Evolutionary conservation across 345 rosid species (phyloP), one percentile per base, ranked within the genome.

Genomic region (Pelargonium nanum): DNA sequence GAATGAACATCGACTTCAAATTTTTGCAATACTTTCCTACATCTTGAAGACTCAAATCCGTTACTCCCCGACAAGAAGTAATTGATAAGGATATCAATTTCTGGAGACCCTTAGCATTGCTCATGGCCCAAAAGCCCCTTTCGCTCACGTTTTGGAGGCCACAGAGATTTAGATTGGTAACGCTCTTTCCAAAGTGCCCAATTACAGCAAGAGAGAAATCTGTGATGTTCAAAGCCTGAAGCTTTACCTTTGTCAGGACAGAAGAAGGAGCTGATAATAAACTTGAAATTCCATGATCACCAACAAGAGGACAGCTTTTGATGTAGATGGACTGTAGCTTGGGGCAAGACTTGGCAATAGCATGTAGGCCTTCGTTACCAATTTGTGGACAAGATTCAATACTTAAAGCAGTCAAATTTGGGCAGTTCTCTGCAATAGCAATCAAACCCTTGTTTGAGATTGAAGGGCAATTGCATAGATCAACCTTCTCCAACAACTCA

Each of bases 101-200:
- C 56, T 75, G 66, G 68, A 87, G 75, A 44, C 95, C 89, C 55
- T 64, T 78, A 51, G 87, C 87, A 68, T 81, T 85, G 7, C 91
- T 89, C 91, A 87, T 85, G 67, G 81, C 95, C 95, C 95, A 85
- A 61, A 87, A 87, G 59, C 95, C 95, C 70, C 71, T 85, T 78
- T 85, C 91, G 8, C 73, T 85, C 24, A 80, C 85, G 57, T 78
- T 72, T 57, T 72, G 78, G 32, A 87, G 86, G 65, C 76, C 74
- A 45, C 58, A 57, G 19, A 87, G 82, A 48, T 68, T 26, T 22
- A 87, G 81, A 68, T 60, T 75, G 7, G 83, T 66, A 61, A 85
- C 64, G 26, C 72, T 67, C 74, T 74, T 75, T 19, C 95, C 91
- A 58, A 81, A 87, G 69, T 85, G 88, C 59, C 95, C 91, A 21